Percentiles rank a stretch among this genome's conserved stretches.
These are phyloP conservation scores for Phytopythium delawarense DNA, from an alignment of 352 stramenopile species.

Conservation along the genomic window DNA sequence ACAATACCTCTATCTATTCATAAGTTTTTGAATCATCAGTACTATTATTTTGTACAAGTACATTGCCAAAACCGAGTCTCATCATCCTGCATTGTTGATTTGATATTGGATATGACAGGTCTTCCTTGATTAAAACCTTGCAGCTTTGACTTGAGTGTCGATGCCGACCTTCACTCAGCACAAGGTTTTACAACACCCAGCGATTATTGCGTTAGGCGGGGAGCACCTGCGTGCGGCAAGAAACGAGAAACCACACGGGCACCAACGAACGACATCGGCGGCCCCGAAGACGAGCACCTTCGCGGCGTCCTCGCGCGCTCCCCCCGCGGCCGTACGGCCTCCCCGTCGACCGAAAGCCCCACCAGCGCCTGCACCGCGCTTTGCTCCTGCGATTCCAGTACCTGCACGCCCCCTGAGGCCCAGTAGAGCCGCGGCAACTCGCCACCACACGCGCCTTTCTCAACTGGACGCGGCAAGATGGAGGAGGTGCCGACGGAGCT, in stretches of 20 bases:
- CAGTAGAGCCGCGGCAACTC: neutral
- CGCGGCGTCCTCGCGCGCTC: neutral
- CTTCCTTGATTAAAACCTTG: too few relatives aligned
- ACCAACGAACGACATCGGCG: neutral
- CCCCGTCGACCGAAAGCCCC: neutral
- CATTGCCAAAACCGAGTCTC: too few relatives aligned
- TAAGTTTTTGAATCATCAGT: neutral
- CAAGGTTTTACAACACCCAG: neutral
- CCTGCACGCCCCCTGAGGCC: neutral
- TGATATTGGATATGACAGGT: too few relatives aligned
- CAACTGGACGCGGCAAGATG: neutral
- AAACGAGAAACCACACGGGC: constrained; percentile 2
- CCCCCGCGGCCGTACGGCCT: neutral
- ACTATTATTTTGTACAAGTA: neutral
- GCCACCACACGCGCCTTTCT: neutral
- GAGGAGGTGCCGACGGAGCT: constrained; percentile 31
- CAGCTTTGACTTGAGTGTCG: neutral
- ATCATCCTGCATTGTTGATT: too few relatives aligned
- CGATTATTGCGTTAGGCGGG: too few relatives aligned
- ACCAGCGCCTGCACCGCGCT: neutral
- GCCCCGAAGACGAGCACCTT: neutral
- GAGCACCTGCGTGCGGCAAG: neutral
- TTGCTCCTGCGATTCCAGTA: neutral
- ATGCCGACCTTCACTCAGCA: neutral
- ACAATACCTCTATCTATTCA: neutral